Evolutionary conservation across 1,139 yeast genomes (phyloP).

Genomic region (Candida freyschussii): DNA sequence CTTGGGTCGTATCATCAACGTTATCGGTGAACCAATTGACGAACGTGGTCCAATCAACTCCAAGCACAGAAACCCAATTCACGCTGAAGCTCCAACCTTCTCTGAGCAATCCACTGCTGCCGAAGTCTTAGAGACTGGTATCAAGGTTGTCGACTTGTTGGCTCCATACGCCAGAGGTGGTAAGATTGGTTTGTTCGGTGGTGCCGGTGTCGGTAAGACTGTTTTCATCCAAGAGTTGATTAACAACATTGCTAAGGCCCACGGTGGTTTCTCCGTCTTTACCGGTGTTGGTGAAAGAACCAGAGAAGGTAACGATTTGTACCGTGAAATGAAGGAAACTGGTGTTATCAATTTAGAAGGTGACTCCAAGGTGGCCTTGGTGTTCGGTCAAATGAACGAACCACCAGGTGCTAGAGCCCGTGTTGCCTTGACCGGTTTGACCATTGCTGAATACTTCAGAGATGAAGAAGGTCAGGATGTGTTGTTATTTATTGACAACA

Average conservation of each 20-base stretch:
- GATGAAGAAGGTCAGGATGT: slow-evolving; percentile 99
- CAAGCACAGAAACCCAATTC: slow-evolving; percentile 93
- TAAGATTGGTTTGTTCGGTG: slow-evolving; percentile 99
- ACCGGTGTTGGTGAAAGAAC: slow-evolving; percentile 99
- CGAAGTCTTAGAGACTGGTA: slow-evolving; percentile 98
- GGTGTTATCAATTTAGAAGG: slow-evolving; percentile 99
- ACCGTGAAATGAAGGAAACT: slow-evolving; percentile 99
- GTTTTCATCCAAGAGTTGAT: slow-evolving; percentile 99
- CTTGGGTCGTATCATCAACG: slow-evolving; percentile 97
- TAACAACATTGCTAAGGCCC: slow-evolving; percentile 99
- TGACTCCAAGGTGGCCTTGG: slow-evolving; percentile 99
- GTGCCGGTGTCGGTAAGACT: slow-evolving; percentile 99
- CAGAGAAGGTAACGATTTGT: slow-evolving; percentile 99
- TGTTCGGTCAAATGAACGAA: slow-evolving; percentile 99
- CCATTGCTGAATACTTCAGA: slow-evolving; percentile 99
- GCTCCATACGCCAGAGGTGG: slow-evolving; percentile 99
- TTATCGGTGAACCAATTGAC: slow-evolving; percentile 98
- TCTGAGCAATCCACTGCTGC: slow-evolving; percentile 97
- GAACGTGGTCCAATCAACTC: slow-evolving; percentile 98
- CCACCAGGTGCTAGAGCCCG: slow-evolving; percentile 99
- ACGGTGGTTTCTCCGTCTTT: slow-evolving; percentile 99
- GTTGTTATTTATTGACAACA: slow-evolving; percentile 98
- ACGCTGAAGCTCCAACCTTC: slow-evolving; percentile 95
- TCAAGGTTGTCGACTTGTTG: slow-evolving; percentile 97
- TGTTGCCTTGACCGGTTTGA: slow-evolving; percentile 99